Evolutionary conservation across 2,329 filamentous ascomycete genomes (phyloP).

Genomic region (Aureobasidium uvarum): DNA sequence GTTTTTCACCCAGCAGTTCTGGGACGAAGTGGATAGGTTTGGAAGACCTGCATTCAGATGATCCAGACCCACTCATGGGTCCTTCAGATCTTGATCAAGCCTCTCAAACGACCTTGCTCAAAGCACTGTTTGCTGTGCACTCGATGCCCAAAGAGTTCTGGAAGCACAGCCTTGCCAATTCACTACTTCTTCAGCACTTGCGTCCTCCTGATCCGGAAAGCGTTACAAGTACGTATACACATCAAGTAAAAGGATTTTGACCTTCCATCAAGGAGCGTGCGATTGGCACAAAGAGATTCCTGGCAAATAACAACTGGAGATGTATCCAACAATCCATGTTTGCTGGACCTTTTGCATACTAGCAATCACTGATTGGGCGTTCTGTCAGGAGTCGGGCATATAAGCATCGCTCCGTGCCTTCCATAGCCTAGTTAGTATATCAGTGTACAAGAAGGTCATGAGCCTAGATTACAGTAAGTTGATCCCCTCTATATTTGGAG

Average conservation of each 20-base stretch:
- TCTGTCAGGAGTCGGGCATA: background rate
- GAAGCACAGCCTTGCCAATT: too few relatives aligned
- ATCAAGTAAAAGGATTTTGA: too few relatives aligned
- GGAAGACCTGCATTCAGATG: background rate
- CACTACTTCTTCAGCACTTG: too few relatives aligned
- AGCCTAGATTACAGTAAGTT: background rate
- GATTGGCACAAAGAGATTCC: too few relatives aligned
- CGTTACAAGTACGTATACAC: too few relatives aligned
- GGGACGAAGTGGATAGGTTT: background rate
- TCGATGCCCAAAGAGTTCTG: too few relatives aligned
- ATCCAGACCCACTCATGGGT: background rate
- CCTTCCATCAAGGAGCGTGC: too few relatives aligned
- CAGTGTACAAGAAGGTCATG: background rate
- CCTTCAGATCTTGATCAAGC: background rate
- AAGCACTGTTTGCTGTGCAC: too few relatives aligned
- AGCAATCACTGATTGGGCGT: background rate
- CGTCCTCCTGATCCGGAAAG: too few relatives aligned
- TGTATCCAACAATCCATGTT: background rate
- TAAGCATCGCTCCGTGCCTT: background rate
- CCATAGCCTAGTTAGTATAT: background rate
- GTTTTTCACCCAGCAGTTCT: background rate
- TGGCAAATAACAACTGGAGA: too few relatives aligned
- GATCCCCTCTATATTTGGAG: background rate
- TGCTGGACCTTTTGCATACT: background rate
- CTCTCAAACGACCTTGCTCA: background rate